Conservation (phyloP, 345 rosid species). For the Pseudoturritis turrita region DNA sequence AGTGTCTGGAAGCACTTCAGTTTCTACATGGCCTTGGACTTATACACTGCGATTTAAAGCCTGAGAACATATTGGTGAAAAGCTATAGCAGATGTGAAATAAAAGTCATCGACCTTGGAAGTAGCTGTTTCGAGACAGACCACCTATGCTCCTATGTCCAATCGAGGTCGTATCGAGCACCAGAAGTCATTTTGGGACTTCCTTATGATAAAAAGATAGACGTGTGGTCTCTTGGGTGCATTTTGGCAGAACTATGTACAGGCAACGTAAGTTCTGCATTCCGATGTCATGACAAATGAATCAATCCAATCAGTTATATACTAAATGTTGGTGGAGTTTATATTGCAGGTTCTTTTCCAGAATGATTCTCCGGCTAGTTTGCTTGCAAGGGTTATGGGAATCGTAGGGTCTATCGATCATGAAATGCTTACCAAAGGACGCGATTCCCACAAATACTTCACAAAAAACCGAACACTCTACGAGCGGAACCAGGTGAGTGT, state of each 20-base stretch:
- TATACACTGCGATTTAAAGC: slow-evolving; percentile 95
- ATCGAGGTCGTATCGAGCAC: slow-evolving; percentile 97
- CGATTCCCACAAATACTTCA: slow-evolving; percentile 88
- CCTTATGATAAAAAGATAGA: slow-evolving; percentile 96
- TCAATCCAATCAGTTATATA: neutral
- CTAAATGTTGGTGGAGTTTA: neutral
- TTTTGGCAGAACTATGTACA: slow-evolving; percentile 95
- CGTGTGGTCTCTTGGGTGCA: slow-evolving; percentile 99
- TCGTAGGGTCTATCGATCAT: slow-evolving; percentile 68
- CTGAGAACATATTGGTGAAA: slow-evolving; percentile 92
- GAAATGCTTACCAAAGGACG: slow-evolving; percentile 89
- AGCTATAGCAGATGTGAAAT: slow-evolving; percentile 99
- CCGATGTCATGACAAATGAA: neutral
- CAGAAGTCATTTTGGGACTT: slow-evolving; percentile 93
- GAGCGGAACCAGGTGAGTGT: slow-evolving; percentile 86
- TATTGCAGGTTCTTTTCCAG: slow-evolving; percentile 79
- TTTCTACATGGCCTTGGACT: slow-evolving; percentile 96
- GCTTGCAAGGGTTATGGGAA: slow-evolving; percentile 89
- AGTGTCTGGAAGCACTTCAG: slow-evolving; percentile 93
- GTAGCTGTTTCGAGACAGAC: slow-evolving; percentile 99
- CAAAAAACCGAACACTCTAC: slow-evolving; percentile 93
- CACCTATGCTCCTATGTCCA: slow-evolving; percentile 98
- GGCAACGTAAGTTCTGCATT: slow-evolving; percentile 76
- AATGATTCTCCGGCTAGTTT: slow-evolving; percentile 97
- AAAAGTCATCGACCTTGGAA: slow-evolving; percentile 99